phyloP scores from a whole-genome alignment of 2,329 filamentous ascomycete species.

The Fusarium gaditjirri region DNA sequence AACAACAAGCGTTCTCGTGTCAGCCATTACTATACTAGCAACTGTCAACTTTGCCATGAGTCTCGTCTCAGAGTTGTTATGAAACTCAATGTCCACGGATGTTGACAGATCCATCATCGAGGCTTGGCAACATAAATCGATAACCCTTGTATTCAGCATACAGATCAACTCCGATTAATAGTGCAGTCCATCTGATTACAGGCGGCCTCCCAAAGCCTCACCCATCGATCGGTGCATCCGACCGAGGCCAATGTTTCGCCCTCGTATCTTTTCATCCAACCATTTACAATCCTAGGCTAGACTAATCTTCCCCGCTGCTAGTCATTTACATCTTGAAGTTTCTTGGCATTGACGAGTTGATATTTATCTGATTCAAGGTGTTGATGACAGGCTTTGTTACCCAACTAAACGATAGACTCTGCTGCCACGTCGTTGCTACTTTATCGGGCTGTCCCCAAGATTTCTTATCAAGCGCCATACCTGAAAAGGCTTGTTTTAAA shows the following conservation, averaged over 20 bases:
- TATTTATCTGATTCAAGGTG: neutral
- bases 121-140: neutral
- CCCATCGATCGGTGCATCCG: constrained; percentile 9
- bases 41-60: neutral
- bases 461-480: neutral
- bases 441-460: neutral
- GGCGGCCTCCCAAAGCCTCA: constrained; percentile 15
- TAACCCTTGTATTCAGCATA: neutral
- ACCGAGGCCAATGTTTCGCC: constrained; percentile 17
- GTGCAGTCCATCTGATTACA: neutral
- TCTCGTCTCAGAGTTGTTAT: constrained; percentile 7
- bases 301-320: constrained; percentile 6
- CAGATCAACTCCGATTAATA: neutral
- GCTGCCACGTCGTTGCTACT: neutral
- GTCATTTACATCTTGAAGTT: constrained; percentile 10
- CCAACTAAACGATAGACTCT: neutral
- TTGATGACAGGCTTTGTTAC: neutral
- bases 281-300: constrained; percentile 2
- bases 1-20: constrained; percentile 1
- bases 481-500: constrained; percentile 2
- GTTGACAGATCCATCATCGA: constrained; percentile 3
- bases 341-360: constrained; percentile 30
- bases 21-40: neutral
- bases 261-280: constrained; percentile 19
- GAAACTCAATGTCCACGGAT: constrained; percentile 9